Conservation (phyloP, 306 rosid species). For the Alnus glutinosa region DNA sequence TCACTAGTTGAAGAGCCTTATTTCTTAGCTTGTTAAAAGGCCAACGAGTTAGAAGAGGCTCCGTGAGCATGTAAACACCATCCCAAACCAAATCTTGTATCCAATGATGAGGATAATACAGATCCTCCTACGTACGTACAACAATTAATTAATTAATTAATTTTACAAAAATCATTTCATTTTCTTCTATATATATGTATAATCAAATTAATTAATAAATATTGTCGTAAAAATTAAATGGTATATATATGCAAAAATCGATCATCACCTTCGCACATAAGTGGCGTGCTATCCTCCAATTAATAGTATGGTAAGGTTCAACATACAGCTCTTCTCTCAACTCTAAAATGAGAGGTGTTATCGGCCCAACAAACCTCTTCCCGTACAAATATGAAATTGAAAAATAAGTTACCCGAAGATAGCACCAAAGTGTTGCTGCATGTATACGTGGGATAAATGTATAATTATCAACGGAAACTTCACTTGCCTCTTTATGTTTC, state of each 20-base stretch:
- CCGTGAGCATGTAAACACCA: constrained; percentile 18
- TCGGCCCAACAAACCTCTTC: constrained; percentile 26
- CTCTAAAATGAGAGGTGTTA: constrained; percentile 26
- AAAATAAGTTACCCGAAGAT: constrained; percentile 26
- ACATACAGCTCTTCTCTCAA: constrained; percentile 34
- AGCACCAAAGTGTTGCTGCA: constrained; percentile 38
- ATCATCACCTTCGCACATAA: constrained; percentile 28
- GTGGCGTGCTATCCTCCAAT: constrained; percentile 27
- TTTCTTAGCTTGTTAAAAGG: constrained; percentile 35
- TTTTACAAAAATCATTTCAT: background rate
- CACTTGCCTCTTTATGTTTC: no score
- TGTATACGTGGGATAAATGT: background rate
- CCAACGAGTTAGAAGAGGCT: constrained; percentile 33
- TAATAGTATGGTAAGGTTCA: constrained; percentile 18
- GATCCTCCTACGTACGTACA: constrained; percentile 29
- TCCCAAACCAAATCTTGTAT: constrained; percentile 41
- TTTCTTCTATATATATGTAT: no score
- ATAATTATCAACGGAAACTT: no score
- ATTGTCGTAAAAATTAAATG: background rate
- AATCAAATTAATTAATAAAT: no score
- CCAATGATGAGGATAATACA: constrained; percentile 33
- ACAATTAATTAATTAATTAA: background rate
- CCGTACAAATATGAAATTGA: constrained; percentile 27
- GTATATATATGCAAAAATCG: no score
- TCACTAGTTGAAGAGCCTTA: constrained; percentile 23